Conservation (phyloP, 31 red algal genomes). For the Endocladia muricata region DNA sequence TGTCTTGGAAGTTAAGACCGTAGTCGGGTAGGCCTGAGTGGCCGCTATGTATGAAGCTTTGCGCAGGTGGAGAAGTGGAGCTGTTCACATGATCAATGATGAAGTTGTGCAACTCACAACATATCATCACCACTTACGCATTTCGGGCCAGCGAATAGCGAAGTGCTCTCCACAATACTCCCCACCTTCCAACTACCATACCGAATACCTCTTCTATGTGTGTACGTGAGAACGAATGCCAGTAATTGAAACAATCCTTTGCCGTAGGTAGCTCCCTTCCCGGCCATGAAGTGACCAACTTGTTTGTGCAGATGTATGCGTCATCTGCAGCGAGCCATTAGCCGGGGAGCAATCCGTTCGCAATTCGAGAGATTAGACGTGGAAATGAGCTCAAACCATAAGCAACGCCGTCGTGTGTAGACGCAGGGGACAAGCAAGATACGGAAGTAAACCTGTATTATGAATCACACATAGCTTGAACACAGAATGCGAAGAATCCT, state of each 20-base stretch:
- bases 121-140: neutral
- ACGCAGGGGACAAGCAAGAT: neutral
- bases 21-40: neutral
- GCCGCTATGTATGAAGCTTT: neutral
- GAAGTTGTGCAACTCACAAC: slow-evolving; percentile 5
- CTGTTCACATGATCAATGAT: neutral
- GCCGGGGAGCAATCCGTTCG: neutral
- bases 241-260: slow-evolving; percentile 7
- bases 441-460: slow-evolving; percentile 18
- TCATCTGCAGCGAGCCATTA: slow-evolving; percentile 34
- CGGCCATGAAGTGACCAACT: neutral
- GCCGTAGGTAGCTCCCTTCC: neutral
- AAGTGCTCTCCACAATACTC: slow-evolving; percentile 7
- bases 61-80: neutral
- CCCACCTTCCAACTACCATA: neutral
- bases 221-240: neutral
- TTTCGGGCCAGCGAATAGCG: neutral
- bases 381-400: neutral
- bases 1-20: neutral
- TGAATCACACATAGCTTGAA: slow-evolving; percentile 39
- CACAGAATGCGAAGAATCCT: slow-evolving; percentile 29
- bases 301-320: neutral
- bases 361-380: neutral
- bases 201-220: slow-evolving; percentile 6
- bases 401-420: slow-evolving; percentile 4